Evolutionary conservation across 345 rosid genomes (phyloP).

Genomic region (Populus pruinosa): DNA sequence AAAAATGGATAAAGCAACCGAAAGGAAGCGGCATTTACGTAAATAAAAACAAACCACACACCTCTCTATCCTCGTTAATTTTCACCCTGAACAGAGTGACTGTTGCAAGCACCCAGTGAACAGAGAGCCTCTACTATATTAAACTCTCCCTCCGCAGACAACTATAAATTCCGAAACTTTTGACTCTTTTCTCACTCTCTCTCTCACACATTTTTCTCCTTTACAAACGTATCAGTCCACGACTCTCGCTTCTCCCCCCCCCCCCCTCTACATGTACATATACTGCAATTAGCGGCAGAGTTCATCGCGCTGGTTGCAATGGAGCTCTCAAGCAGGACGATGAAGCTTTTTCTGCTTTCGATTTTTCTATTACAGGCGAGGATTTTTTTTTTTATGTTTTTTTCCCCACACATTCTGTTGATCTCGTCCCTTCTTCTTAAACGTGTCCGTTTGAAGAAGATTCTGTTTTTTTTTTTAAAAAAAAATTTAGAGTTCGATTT

Average conservation of each 20-base stretch:
- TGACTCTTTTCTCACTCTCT: neutral
- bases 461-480: neutral
- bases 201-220: neutral
- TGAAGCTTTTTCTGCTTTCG: constrained; percentile 24
- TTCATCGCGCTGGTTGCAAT: constrained; percentile 6
- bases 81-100: neutral
- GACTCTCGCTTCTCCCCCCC: constrained; percentile 7
- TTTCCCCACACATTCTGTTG: neutral
- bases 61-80: neutral
- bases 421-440: neutral
- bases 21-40: constrained; percentile 40
- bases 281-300: neutral
- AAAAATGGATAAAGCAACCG: constrained; percentile 20
- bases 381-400: neutral
- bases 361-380: constrained; percentile 44
- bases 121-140: neutral
- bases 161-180: constrained; percentile 35
- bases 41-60: neutral
- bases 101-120: neutral
- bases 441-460: neutral
- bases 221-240: neutral
- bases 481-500: too few species aligned
- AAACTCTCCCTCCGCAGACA: neutral
- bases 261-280: neutral
- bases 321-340: constrained; percentile 15